These are phyloP conservation scores for Arabis alpina DNA, from an alignment of 345 rosid genomes.

Conservation along the genomic window DNA sequence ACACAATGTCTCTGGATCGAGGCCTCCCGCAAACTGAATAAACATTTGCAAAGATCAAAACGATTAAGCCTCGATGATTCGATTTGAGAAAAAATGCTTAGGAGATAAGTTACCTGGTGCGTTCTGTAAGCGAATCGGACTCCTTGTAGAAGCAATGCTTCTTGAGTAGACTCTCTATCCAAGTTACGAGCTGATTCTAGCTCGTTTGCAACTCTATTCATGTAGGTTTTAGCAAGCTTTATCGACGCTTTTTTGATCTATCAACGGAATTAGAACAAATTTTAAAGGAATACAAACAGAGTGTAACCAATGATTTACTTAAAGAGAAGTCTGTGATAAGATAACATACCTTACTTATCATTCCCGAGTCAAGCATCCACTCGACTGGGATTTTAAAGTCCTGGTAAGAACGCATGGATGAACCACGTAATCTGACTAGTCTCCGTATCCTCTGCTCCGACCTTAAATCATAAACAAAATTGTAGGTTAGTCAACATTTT, in stretches of 20 bases:
- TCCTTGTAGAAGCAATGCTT: slow-evolving; percentile 80
- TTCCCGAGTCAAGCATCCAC: slow-evolving; percentile 92
- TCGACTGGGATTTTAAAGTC: slow-evolving; percentile 73
- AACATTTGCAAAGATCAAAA: slow-evolving; percentile 1
- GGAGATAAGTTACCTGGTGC: slow-evolving; percentile 63
- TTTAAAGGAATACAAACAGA: not conserved
- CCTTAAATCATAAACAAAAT: slow-evolving; percentile 41
- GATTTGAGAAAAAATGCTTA: not conserved
- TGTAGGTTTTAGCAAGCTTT: slow-evolving; percentile 76
- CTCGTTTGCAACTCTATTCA: slow-evolving; percentile 79
- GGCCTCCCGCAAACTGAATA: slow-evolving; percentile 80
- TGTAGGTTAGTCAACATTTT: slow-evolving; percentile 19
- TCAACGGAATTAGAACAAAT: slow-evolving; percentile 30
- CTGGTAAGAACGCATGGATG: slow-evolving; percentile 61
- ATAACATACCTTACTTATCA: slow-evolving; percentile 54
- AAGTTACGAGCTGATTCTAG: slow-evolving; percentile 56
- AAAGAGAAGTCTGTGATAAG: not conserved
- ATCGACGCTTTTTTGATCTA: slow-evolving; percentile 76
- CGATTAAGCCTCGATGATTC: slow-evolving; percentile 3
- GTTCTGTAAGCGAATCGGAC: slow-evolving; percentile 77
- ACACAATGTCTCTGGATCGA: slow-evolving; percentile 83
- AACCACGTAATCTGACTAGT: slow-evolving; percentile 60
- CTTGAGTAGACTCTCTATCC: slow-evolving; percentile 71
- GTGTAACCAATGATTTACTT: slow-evolving; percentile 1
- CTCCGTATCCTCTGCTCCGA: slow-evolving; percentile 73